phyloP scores from a whole-genome alignment of 176 grass and related monocot genomes.

The Cymbopogon citratus region DNA sequence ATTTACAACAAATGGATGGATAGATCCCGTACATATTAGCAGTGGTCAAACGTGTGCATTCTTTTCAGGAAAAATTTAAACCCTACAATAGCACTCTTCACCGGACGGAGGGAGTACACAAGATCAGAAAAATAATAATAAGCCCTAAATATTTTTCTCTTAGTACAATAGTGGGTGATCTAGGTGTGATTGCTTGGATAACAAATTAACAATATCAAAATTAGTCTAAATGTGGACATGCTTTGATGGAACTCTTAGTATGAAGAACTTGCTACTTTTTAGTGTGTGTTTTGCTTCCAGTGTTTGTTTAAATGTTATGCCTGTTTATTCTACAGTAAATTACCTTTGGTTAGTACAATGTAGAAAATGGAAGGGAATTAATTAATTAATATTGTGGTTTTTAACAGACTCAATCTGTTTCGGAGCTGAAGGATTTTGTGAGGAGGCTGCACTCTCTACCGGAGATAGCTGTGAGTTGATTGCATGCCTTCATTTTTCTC shows the following conservation, averaged over 20 bases:
- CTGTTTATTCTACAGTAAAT: not conserved
- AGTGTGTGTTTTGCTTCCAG: not conserved
- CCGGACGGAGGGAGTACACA: too few species aligned
- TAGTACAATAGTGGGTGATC: not conserved
- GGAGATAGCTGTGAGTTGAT: conserved; percentile 79
- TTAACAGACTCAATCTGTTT: conserved; percentile 81
- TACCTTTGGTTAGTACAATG: not conserved
- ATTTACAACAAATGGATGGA: too few species aligned
- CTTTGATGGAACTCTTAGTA: conserved; percentile 5
- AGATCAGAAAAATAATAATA: not conserved
- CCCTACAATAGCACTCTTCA: too few species aligned
- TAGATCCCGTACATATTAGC: too few species aligned
- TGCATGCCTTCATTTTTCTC: not conserved
- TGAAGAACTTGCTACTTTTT: not conserved
- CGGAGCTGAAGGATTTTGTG: conserved; percentile 97
- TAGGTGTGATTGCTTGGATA: not conserved
- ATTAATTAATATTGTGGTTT: conserved; percentile 8
- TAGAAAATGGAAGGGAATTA: conserved; percentile 10
- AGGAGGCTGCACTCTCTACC: conserved; percentile 86
- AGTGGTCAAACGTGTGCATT: too few species aligned
- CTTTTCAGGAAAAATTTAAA: too few species aligned
- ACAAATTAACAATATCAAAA: not conserved
- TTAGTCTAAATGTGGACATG: not conserved
- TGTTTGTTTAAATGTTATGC: not conserved
- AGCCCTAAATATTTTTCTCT: too few species aligned